Conservation (phyloP, 768 basidiomycete genomes). For the Fistulinella prunicolor region DNA sequence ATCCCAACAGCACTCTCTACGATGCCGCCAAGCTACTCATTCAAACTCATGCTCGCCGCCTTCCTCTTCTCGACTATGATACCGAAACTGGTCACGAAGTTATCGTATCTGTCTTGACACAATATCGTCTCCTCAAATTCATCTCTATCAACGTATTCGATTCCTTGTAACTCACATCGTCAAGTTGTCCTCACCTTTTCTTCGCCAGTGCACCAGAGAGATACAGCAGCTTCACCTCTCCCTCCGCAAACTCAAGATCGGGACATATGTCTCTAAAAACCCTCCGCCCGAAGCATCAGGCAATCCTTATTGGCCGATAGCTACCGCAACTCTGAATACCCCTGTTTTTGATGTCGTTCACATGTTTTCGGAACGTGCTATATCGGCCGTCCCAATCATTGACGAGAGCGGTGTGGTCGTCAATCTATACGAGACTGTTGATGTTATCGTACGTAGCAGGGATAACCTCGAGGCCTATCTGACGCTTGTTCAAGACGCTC, state of each 20-base stretch:
- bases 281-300: slow-evolving; percentile 44
- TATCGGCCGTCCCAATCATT: slow-evolving; percentile 95
- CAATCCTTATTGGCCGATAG: slow-evolving; percentile 85
- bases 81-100: slow-evolving; percentile 93
- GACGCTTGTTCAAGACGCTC: slow-evolving; percentile 61
- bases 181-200: slow-evolving; percentile 9
- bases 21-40: slow-evolving; percentile 90
- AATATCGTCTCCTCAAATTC: slow-evolving; percentile 97
- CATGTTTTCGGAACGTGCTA: slow-evolving; percentile 94
- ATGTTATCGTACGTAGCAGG: slow-evolving; percentile 74
- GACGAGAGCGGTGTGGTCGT: slow-evolving; percentile 91
- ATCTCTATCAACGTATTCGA: slow-evolving; percentile 88
- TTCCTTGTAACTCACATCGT: background rate
- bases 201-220: slow-evolving; percentile 74
- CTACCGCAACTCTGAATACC: slow-evolving; percentile 86
- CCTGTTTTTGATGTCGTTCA: slow-evolving; percentile 98
- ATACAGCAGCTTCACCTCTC: slow-evolving; percentile 77
- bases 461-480: background rate
- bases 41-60: slow-evolving; percentile 90
- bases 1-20: slow-evolving; percentile 83
- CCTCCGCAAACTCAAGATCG: slow-evolving; percentile 85
- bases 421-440: slow-evolving; percentile 97
- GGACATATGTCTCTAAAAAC: slow-evolving; percentile 77
- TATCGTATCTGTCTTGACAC: slow-evolving; percentile 93
- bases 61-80: slow-evolving; percentile 92